A percentile compares a stretch with the other conserved stretches of the same genome.
phyloP scores from a whole-genome alignment of 2,329 filamentous ascomycete genomes.

The Colletotrichum truncatum region DNA sequence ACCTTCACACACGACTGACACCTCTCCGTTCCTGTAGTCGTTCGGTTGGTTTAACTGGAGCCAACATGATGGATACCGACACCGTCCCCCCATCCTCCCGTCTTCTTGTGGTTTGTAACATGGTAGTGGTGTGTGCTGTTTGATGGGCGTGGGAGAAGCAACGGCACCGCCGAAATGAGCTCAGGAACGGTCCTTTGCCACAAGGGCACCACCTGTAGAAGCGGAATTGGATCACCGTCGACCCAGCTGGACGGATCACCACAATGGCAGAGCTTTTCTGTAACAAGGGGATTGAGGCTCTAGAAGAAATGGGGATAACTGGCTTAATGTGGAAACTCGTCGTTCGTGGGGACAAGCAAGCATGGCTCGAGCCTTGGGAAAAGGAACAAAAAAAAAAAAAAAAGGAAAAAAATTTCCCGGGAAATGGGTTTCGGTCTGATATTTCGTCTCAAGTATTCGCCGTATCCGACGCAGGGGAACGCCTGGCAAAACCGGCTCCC shows the following conservation, averaged over 20 bases:
- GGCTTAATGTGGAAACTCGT: not conserved
- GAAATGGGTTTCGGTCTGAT: conserved; percentile 25
- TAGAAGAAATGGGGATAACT: conserved; percentile 1
- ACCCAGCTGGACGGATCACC: not conserved
- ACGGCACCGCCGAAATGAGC: conserved; percentile 25
- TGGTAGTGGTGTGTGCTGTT: not conserved
- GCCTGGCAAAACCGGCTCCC: not conserved
- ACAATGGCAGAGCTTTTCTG: not conserved
- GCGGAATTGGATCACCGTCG: not conserved
- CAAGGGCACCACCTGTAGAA: not conserved
- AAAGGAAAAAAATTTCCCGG: not conserved
- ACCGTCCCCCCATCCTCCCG: too few species aligned
- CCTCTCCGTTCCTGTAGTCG: too few species aligned
- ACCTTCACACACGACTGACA: too few species aligned
- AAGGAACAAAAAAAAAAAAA: not conserved
- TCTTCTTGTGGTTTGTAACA: too few species aligned
- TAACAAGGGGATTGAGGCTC: not conserved
- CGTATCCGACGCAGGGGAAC: not conserved
- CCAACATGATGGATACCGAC: too few species aligned
- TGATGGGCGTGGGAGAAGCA: not conserved
- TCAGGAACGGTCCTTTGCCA: not conserved
- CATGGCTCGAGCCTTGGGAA: not conserved
- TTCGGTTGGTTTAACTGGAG: too few species aligned
- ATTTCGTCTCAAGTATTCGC: conserved; percentile 16
- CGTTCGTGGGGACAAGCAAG: not conserved